Evolutionary conservation across 176 grass and related monocot species (phyloP).

Genomic region (Miscanthus lutarioriparius): DNA sequence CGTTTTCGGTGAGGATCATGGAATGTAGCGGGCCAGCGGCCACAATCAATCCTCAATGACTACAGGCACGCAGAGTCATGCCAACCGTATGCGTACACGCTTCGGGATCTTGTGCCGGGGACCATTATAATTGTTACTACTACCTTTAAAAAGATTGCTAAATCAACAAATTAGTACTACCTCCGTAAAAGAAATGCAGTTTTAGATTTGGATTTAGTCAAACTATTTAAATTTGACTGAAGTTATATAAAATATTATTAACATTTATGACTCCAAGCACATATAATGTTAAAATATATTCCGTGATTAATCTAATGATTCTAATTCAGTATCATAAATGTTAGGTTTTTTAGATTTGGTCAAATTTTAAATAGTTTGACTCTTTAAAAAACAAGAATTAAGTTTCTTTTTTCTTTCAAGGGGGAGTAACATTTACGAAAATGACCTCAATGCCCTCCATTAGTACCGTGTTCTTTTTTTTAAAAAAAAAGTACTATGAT

Average conservation of each 20-base stretch:
- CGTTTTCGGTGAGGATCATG: conserved; percentile 19
- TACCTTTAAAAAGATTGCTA: no score
- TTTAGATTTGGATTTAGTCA: background rate
- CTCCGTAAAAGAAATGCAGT: background rate
- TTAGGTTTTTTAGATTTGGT: background rate
- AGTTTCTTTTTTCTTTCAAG: background rate
- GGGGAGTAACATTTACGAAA: no score
- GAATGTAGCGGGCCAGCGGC: background rate
- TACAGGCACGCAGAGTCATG: background rate
- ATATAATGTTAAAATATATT: background rate
- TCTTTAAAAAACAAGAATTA: background rate
- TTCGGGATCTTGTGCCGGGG: no score
- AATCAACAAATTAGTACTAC: background rate
- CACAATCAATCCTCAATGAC: conserved; percentile 27
- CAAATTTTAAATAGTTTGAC: background rate
- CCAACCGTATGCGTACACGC: no score
- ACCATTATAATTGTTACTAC: no score
- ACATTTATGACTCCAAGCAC: background rate
- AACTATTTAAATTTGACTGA: background rate
- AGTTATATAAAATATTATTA: background rate
- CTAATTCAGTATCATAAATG: background rate
- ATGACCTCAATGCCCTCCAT: background rate
- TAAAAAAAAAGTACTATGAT: background rate
- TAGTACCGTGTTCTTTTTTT: background rate
- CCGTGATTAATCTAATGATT: background rate